Base-by-base conservation (phyloP, 306 rosid genomes). In the Gleditsia sinensis region DNA sequence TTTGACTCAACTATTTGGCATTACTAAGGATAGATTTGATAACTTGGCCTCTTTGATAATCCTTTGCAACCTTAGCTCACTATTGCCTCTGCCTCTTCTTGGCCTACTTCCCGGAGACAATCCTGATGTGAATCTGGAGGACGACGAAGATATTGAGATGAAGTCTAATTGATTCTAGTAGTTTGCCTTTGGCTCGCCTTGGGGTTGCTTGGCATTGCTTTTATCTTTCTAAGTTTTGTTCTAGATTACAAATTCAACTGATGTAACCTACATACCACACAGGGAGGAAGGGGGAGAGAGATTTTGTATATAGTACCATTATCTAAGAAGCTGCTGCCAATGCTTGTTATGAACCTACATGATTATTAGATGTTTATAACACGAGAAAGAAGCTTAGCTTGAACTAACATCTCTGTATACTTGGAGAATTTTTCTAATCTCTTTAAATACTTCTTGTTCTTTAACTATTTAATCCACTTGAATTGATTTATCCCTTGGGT, bases 1-100 rank as follows among this genome's bases (percentile, higher is more conserved):
- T 66, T 82, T 94, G 80, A 94, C 96, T 50, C 90, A 88, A 71
- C 39, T 92, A 53, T 87, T 94, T 71, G 99, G 99, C 53, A 78
- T 94, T 69, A 94, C 96, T 14, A 94, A 80, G 81, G 99, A 94
- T 81, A 88, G 49, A 27, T 94, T 92, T 80, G 95, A 90, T 70
- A 91, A 91, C 88, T 83, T 94, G 76, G 84, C 90, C 34, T 10
- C 79, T 62, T 66, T 94, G 83, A 89, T 94, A 83, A 90, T 92
- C 80, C 78, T 94, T 20, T 94, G 96, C 87, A 92, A 94, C 81
- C 87, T 94, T 20, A 92, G 89, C 84, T 94, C 99, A 67, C 81
- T 94, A 56, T 82, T 94, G 81, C 99, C 99, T 51, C 78, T 94
- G 54, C 99, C 97, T 8, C 91, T 94, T 48, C 97, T 94, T 72